Percentiles rank a stretch among this genome's conserved stretches.
Conservation (phyloP, 768 basidiomycete species). For the Termitomyces sp. region DNA sequence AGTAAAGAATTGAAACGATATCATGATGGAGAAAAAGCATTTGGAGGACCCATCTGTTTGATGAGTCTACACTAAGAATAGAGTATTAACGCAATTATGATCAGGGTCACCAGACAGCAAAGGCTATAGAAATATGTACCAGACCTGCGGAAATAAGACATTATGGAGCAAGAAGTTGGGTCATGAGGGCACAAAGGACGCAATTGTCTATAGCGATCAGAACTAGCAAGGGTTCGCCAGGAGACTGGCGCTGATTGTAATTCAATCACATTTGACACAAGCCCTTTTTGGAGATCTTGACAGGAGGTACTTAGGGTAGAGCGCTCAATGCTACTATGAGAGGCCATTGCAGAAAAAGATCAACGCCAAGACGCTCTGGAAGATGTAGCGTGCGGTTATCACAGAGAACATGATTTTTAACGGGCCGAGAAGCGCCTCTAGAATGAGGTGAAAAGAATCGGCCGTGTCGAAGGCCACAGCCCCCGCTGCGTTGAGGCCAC, state of each 20-base stretch:
- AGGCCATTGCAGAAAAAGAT: not conserved
- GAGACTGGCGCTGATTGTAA: not conserved
- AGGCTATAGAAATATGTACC: not conserved
- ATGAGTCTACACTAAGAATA: not conserved
- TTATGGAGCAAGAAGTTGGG: not conserved
- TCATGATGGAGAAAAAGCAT: not conserved
- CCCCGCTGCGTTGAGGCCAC: not conserved
- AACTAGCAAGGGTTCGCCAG: not conserved
- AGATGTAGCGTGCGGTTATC: not conserved
- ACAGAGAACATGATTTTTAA: not conserved
- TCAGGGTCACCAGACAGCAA: not conserved
- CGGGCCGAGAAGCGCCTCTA: not conserved
- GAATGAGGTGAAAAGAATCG: not conserved
- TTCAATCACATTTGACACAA: not conserved
- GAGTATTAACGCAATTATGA: no score
- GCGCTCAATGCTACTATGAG: not conserved
- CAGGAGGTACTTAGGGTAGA: not conserved
- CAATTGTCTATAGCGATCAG: not conserved
- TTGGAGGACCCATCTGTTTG: not conserved
- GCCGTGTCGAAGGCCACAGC: not conserved
- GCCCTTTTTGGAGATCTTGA: not conserved
- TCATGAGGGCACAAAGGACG: slow-evolving; percentile 10
- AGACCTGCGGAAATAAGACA: not conserved
- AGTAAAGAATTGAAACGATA: not conserved
- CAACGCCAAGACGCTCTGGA: not conserved